Percentiles rank a stretch among this genome's conserved stretches.
phyloP scores from a whole-genome alignment of 2,329 filamentous ascomycete genomes.

The Pyricularia sp. region DNA sequence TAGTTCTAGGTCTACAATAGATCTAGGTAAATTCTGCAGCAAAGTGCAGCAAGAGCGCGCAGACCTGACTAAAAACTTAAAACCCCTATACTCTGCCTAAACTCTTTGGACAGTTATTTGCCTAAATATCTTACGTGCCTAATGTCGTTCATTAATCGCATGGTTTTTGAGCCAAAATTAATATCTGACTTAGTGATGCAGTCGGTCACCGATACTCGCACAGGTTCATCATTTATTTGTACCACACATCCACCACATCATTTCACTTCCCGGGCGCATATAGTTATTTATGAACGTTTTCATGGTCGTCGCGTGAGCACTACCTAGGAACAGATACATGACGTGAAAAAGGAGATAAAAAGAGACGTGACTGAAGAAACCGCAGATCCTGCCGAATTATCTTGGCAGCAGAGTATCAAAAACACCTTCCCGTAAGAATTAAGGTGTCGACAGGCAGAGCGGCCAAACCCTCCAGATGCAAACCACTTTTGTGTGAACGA shows the following conservation, averaged over 20 bases:
- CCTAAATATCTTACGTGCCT: background rate
- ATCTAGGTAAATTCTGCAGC: no score
- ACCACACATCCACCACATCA: background rate
- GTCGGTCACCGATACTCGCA: no score
- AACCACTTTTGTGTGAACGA: conserved; percentile 6
- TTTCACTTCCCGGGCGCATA: background rate
- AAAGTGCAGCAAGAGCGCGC: background rate
- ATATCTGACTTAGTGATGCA: background rate
- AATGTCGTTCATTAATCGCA: no score
- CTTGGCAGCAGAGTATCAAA: conserved; percentile 5
- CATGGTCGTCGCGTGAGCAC: conserved; percentile 5
- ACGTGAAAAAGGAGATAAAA: background rate
- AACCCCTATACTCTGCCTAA: background rate
- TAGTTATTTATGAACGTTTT: conserved; percentile 1
- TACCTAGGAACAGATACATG: conserved; percentile 7
- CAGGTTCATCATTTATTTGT: no score
- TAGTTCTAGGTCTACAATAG: no score
- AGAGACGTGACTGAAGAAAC: conserved; percentile 5
- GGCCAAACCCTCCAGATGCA: conserved; percentile 7
- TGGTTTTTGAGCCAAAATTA: no score
- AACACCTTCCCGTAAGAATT: conserved; percentile 6
- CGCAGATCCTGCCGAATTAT: conserved; percentile 7
- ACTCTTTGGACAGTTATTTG: background rate
- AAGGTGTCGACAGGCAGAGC: conserved; percentile 6
- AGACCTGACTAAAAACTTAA: background rate